Base-by-base conservation (phyloP, 202 grass and related monocot genomes). In the Zizania palustris region DNA sequence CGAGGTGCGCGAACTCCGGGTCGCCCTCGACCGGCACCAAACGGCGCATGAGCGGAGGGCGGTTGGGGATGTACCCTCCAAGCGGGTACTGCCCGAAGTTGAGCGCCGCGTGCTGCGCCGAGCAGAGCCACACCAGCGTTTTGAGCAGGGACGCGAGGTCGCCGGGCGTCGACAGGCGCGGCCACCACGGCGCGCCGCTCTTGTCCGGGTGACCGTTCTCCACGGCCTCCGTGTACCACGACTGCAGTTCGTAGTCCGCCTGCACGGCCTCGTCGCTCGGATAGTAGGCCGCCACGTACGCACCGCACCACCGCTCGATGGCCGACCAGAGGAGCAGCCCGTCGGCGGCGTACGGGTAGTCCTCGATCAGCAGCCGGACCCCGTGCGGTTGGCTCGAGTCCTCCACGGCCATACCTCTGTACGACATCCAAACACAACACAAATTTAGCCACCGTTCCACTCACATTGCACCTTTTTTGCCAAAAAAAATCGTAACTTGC, bases 31-130 rank as follows among this genome's bases (percentile, higher is more conserved):
- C 57, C 2, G 95, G 95, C 74, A 98, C 82, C 15, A 92, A 80
- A 7, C 95, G 89, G 14, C 95, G 95, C 91, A 94, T 94, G 15
- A 98, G 71, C 7, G 95, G 91, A 44, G 95, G 95, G 0, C 95
- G 87, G 89, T 92, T 94, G 0, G 95, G 95, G 60, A 98, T 77
- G 87, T 98, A 98, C 1, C 95, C 95, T 11, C 91, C 95, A 12
- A 94, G 76, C 10, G 95, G 95, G 73, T 98, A 98, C 90, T 98
- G 95, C 4, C 91, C 91, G 74, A 98, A 98, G 91, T 98, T 98
- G 53, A 98, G 82, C 15, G 95, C 85, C 1, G 95, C 95, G 74
- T 98, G 95, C 58, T 94, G 95, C 33, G 95, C 89, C 18, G 95
- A 94, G 20, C 76, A 79, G 54, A 99, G 89, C 96, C 96, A 99